Conservation (phyloP, 2,329 filamentous ascomycete species). For the Monilinia aucupariae region DNA sequence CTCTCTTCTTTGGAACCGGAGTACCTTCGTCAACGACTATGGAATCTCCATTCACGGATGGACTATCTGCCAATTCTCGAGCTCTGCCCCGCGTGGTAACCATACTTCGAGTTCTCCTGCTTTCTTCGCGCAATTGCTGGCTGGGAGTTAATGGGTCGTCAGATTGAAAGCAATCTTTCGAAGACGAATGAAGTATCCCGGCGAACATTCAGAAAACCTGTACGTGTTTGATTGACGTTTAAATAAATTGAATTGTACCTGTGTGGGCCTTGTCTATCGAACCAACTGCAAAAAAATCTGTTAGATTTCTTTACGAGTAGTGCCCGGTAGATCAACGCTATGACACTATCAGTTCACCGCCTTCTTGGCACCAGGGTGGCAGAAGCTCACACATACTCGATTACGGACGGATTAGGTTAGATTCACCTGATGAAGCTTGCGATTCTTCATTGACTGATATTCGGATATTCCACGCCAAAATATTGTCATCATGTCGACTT, state of each 20-base stretch:
- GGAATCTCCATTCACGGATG: conserved; percentile 19
- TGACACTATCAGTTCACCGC: conserved; percentile 4
- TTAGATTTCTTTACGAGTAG: conserved; percentile 8
- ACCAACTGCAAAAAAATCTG: conserved; percentile 8
- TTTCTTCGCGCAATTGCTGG: conserved; percentile 14
- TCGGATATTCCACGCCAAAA: background rate
- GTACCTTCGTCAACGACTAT: conserved; percentile 16
- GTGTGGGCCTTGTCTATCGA: background rate
- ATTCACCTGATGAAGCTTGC: conserved; percentile 3
- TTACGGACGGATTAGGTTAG: too few species aligned
- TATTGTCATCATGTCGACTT: background rate
- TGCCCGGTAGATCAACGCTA: background rate
- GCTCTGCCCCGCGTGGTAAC: conserved; percentile 24
- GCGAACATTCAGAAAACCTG: conserved; percentile 28
- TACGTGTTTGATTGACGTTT: background rate
- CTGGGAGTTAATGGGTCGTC: conserved; percentile 16
- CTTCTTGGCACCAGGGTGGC: background rate
- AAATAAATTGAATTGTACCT: background rate
- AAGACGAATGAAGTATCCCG: conserved; percentile 26
- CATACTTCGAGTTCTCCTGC: conserved; percentile 21
- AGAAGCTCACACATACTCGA: too few species aligned
- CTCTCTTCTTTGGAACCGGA: conserved; percentile 18
- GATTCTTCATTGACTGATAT: background rate
- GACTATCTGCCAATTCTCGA: conserved; percentile 11
- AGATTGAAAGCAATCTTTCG: conserved; percentile 23